Base-by-base conservation (phyloP, 2,329 filamentous ascomycete species). In the Emmonsiellopsis sp. region DNA sequence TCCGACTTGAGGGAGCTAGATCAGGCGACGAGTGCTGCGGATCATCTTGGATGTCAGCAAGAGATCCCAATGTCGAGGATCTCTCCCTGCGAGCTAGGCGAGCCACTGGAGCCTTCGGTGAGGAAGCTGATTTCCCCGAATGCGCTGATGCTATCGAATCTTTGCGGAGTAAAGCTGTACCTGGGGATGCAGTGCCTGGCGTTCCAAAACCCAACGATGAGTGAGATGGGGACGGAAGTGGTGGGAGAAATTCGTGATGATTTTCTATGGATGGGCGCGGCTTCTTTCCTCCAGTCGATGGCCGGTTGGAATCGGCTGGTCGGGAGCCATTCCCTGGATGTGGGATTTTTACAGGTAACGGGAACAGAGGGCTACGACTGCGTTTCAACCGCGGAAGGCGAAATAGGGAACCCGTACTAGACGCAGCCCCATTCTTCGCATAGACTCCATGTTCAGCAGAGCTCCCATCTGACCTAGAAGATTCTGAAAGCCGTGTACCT, bases 31-130 rank as follows among this genome's bases (percentile, higher is more conserved):
- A 76, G 5, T 86, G 78, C 52, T 84, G 82, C 35, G 86, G 82
- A 57, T 89, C 87, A 52, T 84, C 83, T 0, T 85, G 88, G 52
- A 81, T 79, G 58, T 86, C 83, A 15, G 85, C 83, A 43, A 92
- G 70, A 1, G 92, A 97, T 63, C 87, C 91, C 74, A 95, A 80
- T 0, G 93, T 97, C 5, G 91, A 95, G 15, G 93, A 95, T 59
- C 93, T 82, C 51, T 85, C 87, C 60, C 91, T 79, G 50, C 84
- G 72, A 20, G 79, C 78, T 26, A 82, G 72, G 50, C 78, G 77
- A 41, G 16, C 35, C 51, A 75, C 73, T 54, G 84, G 81, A 2
- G 82, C 5, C 81, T 85, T 52, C 70, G 65, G 58, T 26, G 77
- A 76, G 1, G 79, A 76, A 13, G 79, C 78, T 1, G 81, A 83